phyloP scores from a whole-genome alignment of 805 yeast species.

The Zygoascus ofunaensis region DNA sequence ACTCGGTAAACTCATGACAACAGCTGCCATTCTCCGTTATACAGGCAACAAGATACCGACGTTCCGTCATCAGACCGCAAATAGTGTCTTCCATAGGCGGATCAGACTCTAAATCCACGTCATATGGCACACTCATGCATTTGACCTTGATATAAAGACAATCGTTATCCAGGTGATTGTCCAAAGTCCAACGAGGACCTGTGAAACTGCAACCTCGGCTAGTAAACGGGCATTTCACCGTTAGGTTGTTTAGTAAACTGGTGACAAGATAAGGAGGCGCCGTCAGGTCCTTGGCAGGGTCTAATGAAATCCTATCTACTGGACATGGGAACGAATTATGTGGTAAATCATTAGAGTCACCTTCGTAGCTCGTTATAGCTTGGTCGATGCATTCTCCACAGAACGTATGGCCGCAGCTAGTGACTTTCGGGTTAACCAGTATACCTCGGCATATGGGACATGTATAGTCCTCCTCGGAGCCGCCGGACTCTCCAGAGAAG shows the following conservation, averaged over 20 bases:
- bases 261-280: conserved; percentile 41
- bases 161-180: conserved; percentile 37
- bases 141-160: conserved; percentile 34
- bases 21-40: background rate
- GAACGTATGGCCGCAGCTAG: conserved; percentile 61
- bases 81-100: background rate
- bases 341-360: background rate
- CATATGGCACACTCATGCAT: conserved; percentile 25
- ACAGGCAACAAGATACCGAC: background rate
- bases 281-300: conserved; percentile 32
- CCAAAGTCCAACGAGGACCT: conserved; percentile 52
- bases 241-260: conserved; percentile 53
- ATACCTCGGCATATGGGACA: conserved; percentile 67
- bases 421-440: conserved; percentile 50
- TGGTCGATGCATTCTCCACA: conserved; percentile 43
- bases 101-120: conserved; percentile 15
- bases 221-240: conserved; percentile 45
- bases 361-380: conserved; percentile 16
- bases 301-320: conserved; percentile 46
- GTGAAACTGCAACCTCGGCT: conserved; percentile 48
- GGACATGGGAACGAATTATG: conserved; percentile 38
- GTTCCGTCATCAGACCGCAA: conserved; percentile 16
- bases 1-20: conserved; percentile 7
- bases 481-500: background rate
- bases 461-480: conserved; percentile 21